Base-by-base conservation (phyloP, 2,329 filamentous ascomycete genomes). In the Trichoderma koningii region DNA sequence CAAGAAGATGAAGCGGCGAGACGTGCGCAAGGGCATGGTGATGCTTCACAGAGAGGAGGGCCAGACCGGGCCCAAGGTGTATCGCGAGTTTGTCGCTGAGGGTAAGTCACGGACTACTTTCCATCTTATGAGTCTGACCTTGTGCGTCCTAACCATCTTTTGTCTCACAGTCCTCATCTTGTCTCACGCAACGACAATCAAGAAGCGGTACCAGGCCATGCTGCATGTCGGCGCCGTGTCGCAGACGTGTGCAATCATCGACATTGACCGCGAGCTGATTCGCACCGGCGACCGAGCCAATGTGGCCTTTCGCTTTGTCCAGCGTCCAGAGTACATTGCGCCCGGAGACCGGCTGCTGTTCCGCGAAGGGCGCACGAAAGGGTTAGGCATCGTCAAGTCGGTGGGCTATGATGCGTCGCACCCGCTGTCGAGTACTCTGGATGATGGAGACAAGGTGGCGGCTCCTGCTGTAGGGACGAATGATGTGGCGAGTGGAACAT, bases 1-100 rank as follows among this genome's bases (percentile, higher is more conserved):
- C 61, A 93, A 95, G 70, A 89, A 93, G 68, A 85, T 98, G 3
- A 87, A 93, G 55, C 83, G 94, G 48, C 96, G 94, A 76, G 94
- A 98, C 70, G 94, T 99, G 0, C 86, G 95, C 14, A 99, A 99
- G 81, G 95, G 95, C 34, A 98, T 98, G 93, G 95, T 99, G 1
- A 92, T 98, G 5, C 81, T 99, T 34, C 91, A 93, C 51, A 96
- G 93, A 75, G 78, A 89, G 14, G 91, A 96, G 59, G 87, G 87
- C 61, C 83, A 90, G 68, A 86, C 89, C 0, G 81, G 74, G 71
- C 91, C 81, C 69, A 95, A 88, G 69, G 91, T 92, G 12, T 85
- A 89, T 73, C 81, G 85, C 41, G 90, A 93, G 74, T 94, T 94
- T 72, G 81, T 93, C 48, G 91, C 91, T 14, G 91, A 94, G 77